phyloP scores from a whole-genome alignment of 768 basidiomycete species.

The Floccularia luteovirens region DNA sequence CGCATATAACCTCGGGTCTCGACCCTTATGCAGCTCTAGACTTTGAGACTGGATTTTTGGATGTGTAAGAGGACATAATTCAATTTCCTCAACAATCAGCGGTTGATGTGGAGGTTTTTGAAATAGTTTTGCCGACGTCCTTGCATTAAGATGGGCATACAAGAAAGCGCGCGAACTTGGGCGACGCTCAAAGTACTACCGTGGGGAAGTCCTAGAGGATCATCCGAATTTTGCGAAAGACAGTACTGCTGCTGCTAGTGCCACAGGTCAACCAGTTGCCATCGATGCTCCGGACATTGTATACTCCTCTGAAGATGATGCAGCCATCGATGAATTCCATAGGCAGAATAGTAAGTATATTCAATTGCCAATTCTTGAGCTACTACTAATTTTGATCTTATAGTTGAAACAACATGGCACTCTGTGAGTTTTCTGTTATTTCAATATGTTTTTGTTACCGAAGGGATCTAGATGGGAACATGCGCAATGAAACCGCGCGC shows the following conservation, averaged over 20 bases:
- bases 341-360: neutral
- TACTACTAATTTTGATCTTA: neutral
- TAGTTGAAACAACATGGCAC: constrained; percentile 39
- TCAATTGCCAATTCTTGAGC: neutral
- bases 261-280: constrained; percentile 15
- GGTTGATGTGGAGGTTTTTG: neutral
- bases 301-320: constrained; percentile 29
- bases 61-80: constrained; percentile 16
- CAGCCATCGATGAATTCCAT: constrained; percentile 16
- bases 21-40: no score
- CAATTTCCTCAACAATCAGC: no score
- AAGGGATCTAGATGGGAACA: constrained; percentile 44
- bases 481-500: constrained; percentile 62
- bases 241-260: constrained; percentile 17
- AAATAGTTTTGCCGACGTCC: constrained; percentile 31
- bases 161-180: constrained; percentile 43
- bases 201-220: constrained; percentile 7
- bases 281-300: constrained; percentile 21
- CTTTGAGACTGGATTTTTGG: constrained; percentile 24
- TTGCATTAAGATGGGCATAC: constrained; percentile 37
- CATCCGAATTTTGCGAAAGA: constrained; percentile 22
- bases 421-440: constrained; percentile 20
- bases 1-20: constrained; percentile 35
- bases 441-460: neutral
- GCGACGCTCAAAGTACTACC: constrained; percentile 35